Conservation (phyloP, 2,329 filamentous ascomycete genomes). For the Coleophoma crateriformis region DNA sequence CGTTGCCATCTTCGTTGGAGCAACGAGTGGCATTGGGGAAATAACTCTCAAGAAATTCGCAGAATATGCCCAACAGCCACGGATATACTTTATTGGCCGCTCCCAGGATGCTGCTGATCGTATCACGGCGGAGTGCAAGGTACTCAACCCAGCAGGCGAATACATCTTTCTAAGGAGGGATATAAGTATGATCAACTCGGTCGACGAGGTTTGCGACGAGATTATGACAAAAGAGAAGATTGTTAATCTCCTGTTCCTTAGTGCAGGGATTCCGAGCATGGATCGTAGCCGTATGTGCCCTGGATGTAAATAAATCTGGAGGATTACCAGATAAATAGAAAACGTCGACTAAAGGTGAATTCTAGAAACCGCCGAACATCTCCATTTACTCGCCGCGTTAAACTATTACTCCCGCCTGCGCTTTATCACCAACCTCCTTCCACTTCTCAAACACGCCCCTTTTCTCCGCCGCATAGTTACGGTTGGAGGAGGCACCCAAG, state of each 20-base stretch:
- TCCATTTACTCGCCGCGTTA: slow-evolving; percentile 42
- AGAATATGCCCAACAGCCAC: slow-evolving; percentile 29
- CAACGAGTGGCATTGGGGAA: slow-evolving; percentile 43
- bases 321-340: neutral
- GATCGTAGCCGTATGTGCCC: slow-evolving; percentile 2
- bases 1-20: slow-evolving; percentile 44
- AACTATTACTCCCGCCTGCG: slow-evolving; percentile 50
- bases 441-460: slow-evolving; percentile 40
- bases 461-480: slow-evolving; percentile 44
- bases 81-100: slow-evolving; percentile 40
- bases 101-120: slow-evolving; percentile 30
- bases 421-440: slow-evolving; percentile 49
- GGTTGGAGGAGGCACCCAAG: slow-evolving; percentile 10
- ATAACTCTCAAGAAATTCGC: slow-evolving; percentile 37
- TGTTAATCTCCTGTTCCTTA: slow-evolving; percentile 49
- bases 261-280: slow-evolving; percentile 34
- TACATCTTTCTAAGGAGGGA: slow-evolving; percentile 38
- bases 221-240: slow-evolving; percentile 41
- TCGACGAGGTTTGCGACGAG: slow-evolving; percentile 40
- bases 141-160: slow-evolving; percentile 34
- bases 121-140: slow-evolving; percentile 32
- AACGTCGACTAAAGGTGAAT: neutral
- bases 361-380: slow-evolving; percentile 48
- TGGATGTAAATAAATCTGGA: neutral
- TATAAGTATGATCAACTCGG: slow-evolving; percentile 37